phyloP scores from a whole-genome alignment of 345 rosid genomes.

The Anacardium occidentale region DNA sequence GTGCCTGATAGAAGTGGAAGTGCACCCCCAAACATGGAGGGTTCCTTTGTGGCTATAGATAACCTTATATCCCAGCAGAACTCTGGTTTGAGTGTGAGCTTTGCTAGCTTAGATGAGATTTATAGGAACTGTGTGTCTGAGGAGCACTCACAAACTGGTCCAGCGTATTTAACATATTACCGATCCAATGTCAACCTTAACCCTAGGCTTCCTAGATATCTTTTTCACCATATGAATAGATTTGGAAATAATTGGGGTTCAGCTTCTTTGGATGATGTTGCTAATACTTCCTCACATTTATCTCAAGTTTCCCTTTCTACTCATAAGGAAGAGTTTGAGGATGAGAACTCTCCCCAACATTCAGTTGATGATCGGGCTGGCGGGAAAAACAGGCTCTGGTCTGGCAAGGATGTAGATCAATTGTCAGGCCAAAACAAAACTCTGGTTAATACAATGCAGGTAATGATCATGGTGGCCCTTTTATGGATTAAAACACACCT shows the following conservation, averaged over 20 bases:
- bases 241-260: conserved; percentile 35
- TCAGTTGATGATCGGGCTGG: conserved; percentile 24
- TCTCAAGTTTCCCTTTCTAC: conserved; percentile 49
- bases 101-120: conserved; percentile 21
- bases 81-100: conserved; percentile 23
- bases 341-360: conserved; percentile 37
- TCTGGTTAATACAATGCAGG: conserved; percentile 43
- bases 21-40: conserved; percentile 66
- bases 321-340: conserved; percentile 59
- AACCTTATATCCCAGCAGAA: conserved; percentile 37
- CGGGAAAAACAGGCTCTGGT: conserved; percentile 26
- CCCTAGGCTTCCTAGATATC: conserved; percentile 37
- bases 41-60: conserved; percentile 49
- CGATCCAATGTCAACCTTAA: conserved; percentile 32
- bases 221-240: conserved; percentile 27
- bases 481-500: background rate
- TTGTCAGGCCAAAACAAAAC: conserved; percentile 27
- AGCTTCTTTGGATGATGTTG: conserved; percentile 27
- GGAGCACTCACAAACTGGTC: conserved; percentile 29
- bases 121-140: conserved; percentile 22
- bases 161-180: conserved; percentile 25
- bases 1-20: conserved; percentile 62
- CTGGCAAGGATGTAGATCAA: conserved; percentile 24
- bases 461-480: conserved; percentile 14
- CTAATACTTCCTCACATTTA: conserved; percentile 29